These are phyloP conservation scores for Phytophthora aleatoria DNA, from an alignment of 352 stramenopile genomes.

Conservation along the genomic window DNA sequence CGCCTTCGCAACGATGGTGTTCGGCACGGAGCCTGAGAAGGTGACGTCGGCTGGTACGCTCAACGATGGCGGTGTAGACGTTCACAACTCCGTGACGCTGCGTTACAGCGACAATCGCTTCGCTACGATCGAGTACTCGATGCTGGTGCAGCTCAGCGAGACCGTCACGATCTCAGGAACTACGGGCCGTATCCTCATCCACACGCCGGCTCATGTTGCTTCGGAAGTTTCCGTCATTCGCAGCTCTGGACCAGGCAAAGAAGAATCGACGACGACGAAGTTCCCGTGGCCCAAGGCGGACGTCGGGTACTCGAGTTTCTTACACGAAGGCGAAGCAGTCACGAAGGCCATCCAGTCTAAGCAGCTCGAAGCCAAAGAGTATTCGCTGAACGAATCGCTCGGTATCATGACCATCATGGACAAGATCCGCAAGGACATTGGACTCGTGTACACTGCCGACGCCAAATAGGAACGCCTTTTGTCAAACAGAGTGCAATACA, in stretches of 20 bases:
- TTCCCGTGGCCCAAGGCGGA: constrained; percentile 50
- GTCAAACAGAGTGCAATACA: too few relatives aligned
- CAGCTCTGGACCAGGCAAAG: constrained; percentile 8
- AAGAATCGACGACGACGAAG: constrained; percentile 40
- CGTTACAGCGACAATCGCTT: constrained; percentile 58
- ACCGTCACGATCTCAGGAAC: constrained; percentile 71
- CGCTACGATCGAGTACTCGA: constrained; percentile 66
- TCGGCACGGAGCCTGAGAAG: constrained; percentile 52
- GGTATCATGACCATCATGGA: constrained; percentile 64
- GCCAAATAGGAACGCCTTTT: constrained; percentile 15
- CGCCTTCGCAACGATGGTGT: constrained; percentile 68
- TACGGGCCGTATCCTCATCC: constrained; percentile 66
- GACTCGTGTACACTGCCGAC: constrained; percentile 43
- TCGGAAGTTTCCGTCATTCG: constrained; percentile 44
- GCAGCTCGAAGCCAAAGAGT: constrained; percentile 47
- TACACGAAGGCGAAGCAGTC: constrained; percentile 76
- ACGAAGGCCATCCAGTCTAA: constrained; percentile 56
- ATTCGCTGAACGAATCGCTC: constrained; percentile 60
- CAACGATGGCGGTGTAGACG: constrained; percentile 56
- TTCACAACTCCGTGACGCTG: constrained; percentile 64
- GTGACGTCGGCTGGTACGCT: constrained; percentile 56
- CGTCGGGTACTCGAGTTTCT: constrained; percentile 65
- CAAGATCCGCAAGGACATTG: constrained; percentile 57
- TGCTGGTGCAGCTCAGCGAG: constrained; percentile 69
- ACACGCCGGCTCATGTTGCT: constrained; percentile 50